A percentile compares a stretch with the other conserved stretches of the same genome.
Evolutionary conservation across 768 basidiomycete genomes (phyloP).

Genomic region (Amanita subjunquillea): DNA sequence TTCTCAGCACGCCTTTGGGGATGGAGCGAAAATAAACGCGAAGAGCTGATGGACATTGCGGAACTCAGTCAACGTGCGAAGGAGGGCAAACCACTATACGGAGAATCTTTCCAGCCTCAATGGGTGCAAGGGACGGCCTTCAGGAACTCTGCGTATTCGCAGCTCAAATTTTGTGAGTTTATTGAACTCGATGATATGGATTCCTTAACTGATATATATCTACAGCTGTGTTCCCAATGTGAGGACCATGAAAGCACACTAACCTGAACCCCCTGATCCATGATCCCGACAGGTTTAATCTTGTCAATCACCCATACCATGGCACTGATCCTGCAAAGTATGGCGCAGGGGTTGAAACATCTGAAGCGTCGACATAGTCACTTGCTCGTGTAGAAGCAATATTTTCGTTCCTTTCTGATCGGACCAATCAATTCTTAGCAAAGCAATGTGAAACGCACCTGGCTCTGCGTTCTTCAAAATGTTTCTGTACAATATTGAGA

Average conservation of each 20-base stretch:
- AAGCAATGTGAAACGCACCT: not conserved
- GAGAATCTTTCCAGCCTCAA: conserved; percentile 66
- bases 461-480: not conserved
- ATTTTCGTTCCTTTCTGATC: not conserved
- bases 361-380: conserved; percentile 16
- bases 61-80: conserved; percentile 69
- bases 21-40: conserved; percentile 82
- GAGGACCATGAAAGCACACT: conserved; percentile 14
- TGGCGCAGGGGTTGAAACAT: conserved; percentile 25
- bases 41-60: conserved; percentile 64
- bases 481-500: too few species aligned
- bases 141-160: conserved; percentile 87
- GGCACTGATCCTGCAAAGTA: conserved; percentile 84
- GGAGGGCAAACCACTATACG: conserved; percentile 81
- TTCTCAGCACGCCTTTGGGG: conserved; percentile 85
- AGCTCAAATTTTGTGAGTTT: conserved; percentile 81
- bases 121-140: conserved; percentile 85
- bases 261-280: not conserved
- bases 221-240: conserved; percentile 71
- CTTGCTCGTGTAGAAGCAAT: conserved; percentile 4
- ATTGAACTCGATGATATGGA: conserved; percentile 2
- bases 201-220: conserved; percentile 5
- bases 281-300: conserved; percentile 66
- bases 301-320: conserved; percentile 85
- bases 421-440: not conserved